These are phyloP conservation scores for Ogataea hybrid DNA, from an alignment of 1,139 yeast species.

Conservation along the genomic window DNA sequence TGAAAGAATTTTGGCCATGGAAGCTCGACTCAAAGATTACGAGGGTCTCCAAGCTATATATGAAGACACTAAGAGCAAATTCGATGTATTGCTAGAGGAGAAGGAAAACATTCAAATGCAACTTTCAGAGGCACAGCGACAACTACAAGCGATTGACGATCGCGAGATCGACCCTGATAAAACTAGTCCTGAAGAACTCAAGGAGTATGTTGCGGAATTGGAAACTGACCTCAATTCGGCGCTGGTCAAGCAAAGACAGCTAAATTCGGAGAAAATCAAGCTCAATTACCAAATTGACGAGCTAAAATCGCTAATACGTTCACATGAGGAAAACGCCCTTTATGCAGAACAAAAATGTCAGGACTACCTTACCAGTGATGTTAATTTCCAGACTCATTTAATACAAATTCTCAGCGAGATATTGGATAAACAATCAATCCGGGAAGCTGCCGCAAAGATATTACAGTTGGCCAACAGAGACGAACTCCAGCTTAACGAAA, in stretches of 20 bases:
- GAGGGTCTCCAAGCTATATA: background rate
- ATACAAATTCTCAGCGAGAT: slow-evolving; percentile 50
- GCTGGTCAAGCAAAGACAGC: slow-evolving; percentile 45
- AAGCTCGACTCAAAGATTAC: background rate
- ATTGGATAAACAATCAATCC: slow-evolving; percentile 56
- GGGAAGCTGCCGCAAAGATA: slow-evolving; percentile 54
- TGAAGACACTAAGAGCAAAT: background rate
- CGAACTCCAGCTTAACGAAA: slow-evolving; percentile 31
- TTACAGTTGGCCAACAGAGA: slow-evolving; percentile 38
- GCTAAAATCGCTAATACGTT: slow-evolving; percentile 1
- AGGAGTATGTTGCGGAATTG: slow-evolving; percentile 4
- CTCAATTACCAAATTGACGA: slow-evolving; percentile 42
- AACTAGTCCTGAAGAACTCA: background rate
- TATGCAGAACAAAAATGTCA: slow-evolving; percentile 30
- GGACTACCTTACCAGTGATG: slow-evolving; percentile 40
- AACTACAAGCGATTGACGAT: background rate
- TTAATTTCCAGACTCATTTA: slow-evolving; percentile 41
- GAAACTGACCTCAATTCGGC: slow-evolving; percentile 43
- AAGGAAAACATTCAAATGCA: background rate
- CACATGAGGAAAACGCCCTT: slow-evolving; percentile 24
- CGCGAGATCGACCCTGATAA: background rate
- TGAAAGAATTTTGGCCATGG: background rate
- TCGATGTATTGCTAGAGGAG: background rate
- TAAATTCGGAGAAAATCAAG: slow-evolving; percentile 50
- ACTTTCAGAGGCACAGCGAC: background rate